phyloP scores from a whole-genome alignment of 73 alveolate genomes.

The Breviolum minutum region DNA sequence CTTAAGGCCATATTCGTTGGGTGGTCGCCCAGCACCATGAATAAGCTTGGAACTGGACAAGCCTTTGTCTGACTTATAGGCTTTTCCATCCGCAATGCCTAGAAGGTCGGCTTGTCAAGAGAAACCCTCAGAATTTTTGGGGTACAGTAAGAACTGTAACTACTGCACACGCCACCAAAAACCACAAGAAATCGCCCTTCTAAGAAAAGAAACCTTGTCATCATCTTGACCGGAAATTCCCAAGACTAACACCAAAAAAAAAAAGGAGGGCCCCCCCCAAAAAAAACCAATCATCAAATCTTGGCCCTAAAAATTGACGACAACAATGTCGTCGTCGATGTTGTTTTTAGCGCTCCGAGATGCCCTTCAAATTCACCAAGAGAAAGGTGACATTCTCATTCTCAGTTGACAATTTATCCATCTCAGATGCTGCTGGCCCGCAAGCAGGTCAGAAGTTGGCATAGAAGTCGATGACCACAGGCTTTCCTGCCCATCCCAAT shows the following conservation, averaged over 20 bases:
- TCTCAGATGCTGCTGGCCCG: conserved; percentile 73
- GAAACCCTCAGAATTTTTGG: not conserved
- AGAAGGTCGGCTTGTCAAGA: no score
- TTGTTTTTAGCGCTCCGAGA: no score
- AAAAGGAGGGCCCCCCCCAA: no score
- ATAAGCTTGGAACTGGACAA: conserved; percentile 23
- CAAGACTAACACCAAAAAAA: no score
- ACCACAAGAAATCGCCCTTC: not conserved
- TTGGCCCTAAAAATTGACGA: no score
- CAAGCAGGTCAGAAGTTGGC: conserved; percentile 88
- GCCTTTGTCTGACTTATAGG: conserved; percentile 35
- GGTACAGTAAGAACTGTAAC: not conserved
- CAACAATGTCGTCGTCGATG: no score
- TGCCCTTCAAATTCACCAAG: conserved; percentile 45
- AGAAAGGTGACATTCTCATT: conserved; percentile 36
- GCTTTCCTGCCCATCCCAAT: no score
- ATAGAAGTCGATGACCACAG: conserved; percentile 72
- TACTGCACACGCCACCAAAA: not conserved
- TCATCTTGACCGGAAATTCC: no score
- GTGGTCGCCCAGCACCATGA: conserved; percentile 51
- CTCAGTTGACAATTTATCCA: conserved; percentile 15
- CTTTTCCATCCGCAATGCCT: conserved; percentile 24
- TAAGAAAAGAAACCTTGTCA: no score
- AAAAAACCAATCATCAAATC: no score
- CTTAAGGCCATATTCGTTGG: conserved; percentile 68